These are phyloP conservation scores for Aspergillus steynii DNA, from an alignment of 495 filamentous ascomycete species.

Conservation along the genomic window DNA sequence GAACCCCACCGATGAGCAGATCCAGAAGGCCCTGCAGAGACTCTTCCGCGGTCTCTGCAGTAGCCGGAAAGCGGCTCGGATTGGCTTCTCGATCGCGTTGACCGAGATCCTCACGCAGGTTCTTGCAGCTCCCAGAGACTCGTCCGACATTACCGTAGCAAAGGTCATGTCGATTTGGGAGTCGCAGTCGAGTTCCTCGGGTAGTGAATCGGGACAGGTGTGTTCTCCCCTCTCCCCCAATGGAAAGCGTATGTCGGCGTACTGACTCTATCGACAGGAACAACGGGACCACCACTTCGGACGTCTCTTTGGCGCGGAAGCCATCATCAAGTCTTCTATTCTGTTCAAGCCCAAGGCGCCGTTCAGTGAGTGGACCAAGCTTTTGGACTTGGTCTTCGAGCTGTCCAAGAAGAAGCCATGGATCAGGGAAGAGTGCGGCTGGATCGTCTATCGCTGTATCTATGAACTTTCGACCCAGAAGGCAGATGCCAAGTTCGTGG, in stretches of 20 bases:
- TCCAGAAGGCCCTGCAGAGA: slow-evolving; percentile 52
- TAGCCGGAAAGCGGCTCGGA: slow-evolving; percentile 80
- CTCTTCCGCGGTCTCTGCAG: slow-evolving; percentile 88
- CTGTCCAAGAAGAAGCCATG: slow-evolving; percentile 71
- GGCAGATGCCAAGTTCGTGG: slow-evolving; percentile 47
- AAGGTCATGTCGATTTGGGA: slow-evolving; percentile 66
- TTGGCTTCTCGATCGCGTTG: slow-evolving; percentile 89
- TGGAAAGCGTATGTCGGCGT: neutral
- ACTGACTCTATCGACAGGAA: slow-evolving; percentile 53
- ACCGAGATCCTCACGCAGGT: slow-evolving; percentile 75
- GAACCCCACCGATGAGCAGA: slow-evolving; percentile 40
- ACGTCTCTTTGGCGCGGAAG: slow-evolving; percentile 80
- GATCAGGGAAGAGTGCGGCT: slow-evolving; percentile 85
- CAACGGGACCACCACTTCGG: slow-evolving; percentile 83
- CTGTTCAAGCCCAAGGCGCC: slow-evolving; percentile 56
- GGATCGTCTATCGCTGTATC: slow-evolving; percentile 57
- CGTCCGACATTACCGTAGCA: slow-evolving; percentile 40
- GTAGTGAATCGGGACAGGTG: slow-evolving; percentile 65
- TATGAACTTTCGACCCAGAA: slow-evolving; percentile 41
- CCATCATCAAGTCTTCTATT: slow-evolving; percentile 76
- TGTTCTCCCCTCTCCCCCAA: neutral
- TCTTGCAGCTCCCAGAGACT: slow-evolving; percentile 30
- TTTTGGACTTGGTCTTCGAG: slow-evolving; percentile 55
- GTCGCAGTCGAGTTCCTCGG: slow-evolving; percentile 62
- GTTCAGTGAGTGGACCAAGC: slow-evolving; percentile 57